Percentiles rank a stretch among this genome's conserved stretches.
These are phyloP conservation scores for Rugonectria rugulosa DNA, from an alignment of 2,329 filamentous ascomycete species.

Conservation along the genomic window DNA sequence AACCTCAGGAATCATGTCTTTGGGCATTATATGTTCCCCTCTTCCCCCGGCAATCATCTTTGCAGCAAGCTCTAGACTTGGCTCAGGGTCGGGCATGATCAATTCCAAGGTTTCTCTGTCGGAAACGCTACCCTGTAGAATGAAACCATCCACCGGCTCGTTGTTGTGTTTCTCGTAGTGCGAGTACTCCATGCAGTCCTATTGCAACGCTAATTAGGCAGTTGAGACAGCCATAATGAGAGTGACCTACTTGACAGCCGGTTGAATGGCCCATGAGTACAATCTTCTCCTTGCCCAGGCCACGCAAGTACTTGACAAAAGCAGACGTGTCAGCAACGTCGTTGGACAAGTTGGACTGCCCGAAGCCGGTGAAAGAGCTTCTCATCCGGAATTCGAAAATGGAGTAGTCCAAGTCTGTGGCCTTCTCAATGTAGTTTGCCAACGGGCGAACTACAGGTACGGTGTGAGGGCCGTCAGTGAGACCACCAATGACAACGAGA, in stretches of 20 bases:
- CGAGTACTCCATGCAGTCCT: constrained; percentile 66
- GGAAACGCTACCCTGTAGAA: constrained; percentile 81
- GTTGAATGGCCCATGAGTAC: constrained; percentile 67
- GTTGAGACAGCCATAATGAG: not conserved
- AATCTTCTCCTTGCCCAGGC: constrained; percentile 57
- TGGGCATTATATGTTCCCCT: constrained; percentile 62
- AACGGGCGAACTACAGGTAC: constrained; percentile 63
- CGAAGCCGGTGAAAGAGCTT: constrained; percentile 62
- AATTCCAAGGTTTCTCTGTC: constrained; percentile 72
- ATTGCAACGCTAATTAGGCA: not conserved
- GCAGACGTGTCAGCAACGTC: constrained; percentile 63
- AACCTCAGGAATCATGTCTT: constrained; percentile 49
- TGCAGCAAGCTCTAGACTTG: constrained; percentile 57
- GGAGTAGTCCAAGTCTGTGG: constrained; percentile 54
- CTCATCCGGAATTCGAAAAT: constrained; percentile 64
- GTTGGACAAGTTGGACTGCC: constrained; percentile 56
- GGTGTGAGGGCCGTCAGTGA: constrained; percentile 73
- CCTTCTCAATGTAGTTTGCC: constrained; percentile 51
- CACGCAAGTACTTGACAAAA: constrained; percentile 61
- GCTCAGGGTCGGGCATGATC: constrained; percentile 55
- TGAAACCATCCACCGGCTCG: constrained; percentile 73
- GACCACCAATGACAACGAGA: constrained; percentile 74
- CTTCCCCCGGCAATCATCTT: constrained; percentile 63
- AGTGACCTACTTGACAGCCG: constrained; percentile 58
- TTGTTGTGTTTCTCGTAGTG: constrained; percentile 50